phyloP scores from a whole-genome alignment of 345 rosid genomes.

The Eucalyptus urophylla region DNA sequence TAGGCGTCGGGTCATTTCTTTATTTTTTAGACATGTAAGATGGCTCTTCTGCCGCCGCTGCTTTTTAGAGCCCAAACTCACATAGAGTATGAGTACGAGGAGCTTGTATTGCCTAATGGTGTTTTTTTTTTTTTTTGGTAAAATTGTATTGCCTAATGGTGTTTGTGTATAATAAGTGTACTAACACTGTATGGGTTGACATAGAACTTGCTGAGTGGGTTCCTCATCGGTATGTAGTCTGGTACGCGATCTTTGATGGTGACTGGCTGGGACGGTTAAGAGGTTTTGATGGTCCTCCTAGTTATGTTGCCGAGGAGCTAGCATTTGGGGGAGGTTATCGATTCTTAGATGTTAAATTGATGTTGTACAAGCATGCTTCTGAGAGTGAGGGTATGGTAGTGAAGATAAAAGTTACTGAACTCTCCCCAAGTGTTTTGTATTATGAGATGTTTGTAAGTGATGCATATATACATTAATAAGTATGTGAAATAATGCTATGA shows the following conservation, averaged over 20 bases:
- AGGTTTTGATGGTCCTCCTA: fast-evolving
- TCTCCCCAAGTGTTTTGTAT: fast-evolving
- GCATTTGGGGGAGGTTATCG: fast-evolving
- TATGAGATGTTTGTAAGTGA: too few relatives aligned
- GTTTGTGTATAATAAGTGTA: too few relatives aligned
- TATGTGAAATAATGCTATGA: too few relatives aligned
- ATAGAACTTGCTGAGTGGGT: fast-evolving
- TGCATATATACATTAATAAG: too few relatives aligned
- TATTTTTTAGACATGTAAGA: too few relatives aligned
- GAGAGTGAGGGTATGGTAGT: too few relatives aligned
- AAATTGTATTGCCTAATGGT: too few relatives aligned
- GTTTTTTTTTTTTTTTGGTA: too few relatives aligned
- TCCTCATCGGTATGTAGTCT: fast-evolving
- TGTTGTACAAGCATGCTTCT: fast-evolving
- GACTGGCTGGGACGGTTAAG: fast-evolving
- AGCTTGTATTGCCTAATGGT: neutral
- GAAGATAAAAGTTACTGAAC: fast-evolving
- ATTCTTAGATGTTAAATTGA: fast-evolving
- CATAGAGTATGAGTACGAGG: fast-evolving
- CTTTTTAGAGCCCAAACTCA: too few relatives aligned
- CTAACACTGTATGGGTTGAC: fast-evolving
- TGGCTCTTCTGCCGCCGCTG: fast-evolving
- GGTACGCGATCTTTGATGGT: fast-evolving
- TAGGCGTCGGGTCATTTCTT: fast-evolving
- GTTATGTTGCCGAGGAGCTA: fast-evolving